A percentile compares a stretch with the other conserved stretches of the same genome.
Evolutionary conservation across 2,329 filamentous ascomycete genomes (phyloP).

Genomic region (Aspergillaceae sp.): DNA sequence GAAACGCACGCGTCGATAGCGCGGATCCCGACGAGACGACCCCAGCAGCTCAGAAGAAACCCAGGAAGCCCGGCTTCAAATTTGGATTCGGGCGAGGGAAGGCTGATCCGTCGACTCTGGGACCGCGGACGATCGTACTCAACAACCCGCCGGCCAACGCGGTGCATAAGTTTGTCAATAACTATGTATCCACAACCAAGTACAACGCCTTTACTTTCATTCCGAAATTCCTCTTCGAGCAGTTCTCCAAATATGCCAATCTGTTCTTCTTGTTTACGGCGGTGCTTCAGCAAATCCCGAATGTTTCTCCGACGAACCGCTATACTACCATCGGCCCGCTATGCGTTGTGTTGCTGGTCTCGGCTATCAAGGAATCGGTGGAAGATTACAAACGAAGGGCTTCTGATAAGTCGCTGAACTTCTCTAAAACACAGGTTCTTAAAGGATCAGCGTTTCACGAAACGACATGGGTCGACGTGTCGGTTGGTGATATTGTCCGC

Average conservation of each 20-base stretch:
- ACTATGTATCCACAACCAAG: constrained; percentile 95
- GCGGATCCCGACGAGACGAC: constrained; percentile 34
- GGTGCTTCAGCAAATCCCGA: constrained; percentile 85
- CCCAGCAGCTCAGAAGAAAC: constrained; percentile 48
- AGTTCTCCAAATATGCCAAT: constrained; percentile 99
- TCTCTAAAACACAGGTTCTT: constrained; percentile 73
- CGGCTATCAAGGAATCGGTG: constrained; percentile 85
- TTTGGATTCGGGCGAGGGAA: constrained; percentile 83
- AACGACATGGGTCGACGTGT: constrained; percentile 86
- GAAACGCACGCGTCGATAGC: constrained; percentile 39
- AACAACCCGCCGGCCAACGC: constrained; percentile 94
- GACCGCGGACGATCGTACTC: constrained; percentile 84
- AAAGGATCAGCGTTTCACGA: constrained; percentile 77
- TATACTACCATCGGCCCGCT: constrained; percentile 97
- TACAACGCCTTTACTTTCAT: constrained; percentile 91
- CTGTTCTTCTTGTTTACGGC: constrained; percentile 99
- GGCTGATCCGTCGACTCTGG: constrained; percentile 80
- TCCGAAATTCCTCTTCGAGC: constrained; percentile 94
- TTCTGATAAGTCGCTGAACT: constrained; percentile 80
- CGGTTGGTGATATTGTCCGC: constrained; percentile 83
- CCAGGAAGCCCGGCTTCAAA: constrained; percentile 71
- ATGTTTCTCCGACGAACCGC: constrained; percentile 85
- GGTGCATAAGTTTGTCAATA: constrained; percentile 83
- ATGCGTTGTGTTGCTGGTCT: constrained; percentile 82
- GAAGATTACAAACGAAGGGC: constrained; percentile 87